Conservation (phyloP, 2,329 filamentous ascomycete species). For the Fusarium irregulare region DNA sequence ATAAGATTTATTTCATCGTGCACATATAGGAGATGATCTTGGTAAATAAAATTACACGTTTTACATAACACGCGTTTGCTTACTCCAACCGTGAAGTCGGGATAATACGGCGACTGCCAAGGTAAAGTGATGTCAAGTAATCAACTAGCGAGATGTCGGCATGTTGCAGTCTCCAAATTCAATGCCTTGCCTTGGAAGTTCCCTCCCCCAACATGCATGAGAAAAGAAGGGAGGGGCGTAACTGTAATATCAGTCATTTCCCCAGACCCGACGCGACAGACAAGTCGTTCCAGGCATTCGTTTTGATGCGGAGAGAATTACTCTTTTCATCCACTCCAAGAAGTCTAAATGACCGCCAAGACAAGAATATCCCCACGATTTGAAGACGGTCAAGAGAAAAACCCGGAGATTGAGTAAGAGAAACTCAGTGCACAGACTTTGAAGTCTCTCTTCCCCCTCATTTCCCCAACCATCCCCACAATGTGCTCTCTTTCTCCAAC, state of each 20-base stretch:
- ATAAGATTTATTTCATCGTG: constrained; percentile 14
- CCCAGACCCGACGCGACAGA: constrained; percentile 9
- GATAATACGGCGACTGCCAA: constrained; percentile 13
- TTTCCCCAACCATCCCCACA: constrained; percentile 36
- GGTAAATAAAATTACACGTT: constrained; percentile 16
- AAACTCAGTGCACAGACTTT: constrained; percentile 2
- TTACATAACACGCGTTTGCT: not conserved
- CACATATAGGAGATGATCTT: constrained; percentile 2
- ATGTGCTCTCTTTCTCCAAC: constrained; percentile 24
- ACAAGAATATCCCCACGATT: constrained; percentile 14
- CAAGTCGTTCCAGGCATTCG: not conserved
- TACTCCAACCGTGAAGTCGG: not conserved
- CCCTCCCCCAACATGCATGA: constrained; percentile 10
- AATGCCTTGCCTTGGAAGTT: constrained; percentile 14
- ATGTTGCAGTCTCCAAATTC: not conserved
- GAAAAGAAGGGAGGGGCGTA: not conserved
- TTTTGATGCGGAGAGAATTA: constrained; percentile 2
- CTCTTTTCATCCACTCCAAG: not conserved
- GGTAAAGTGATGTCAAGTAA: constrained; percentile 23
- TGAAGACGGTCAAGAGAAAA: constrained; percentile 22
- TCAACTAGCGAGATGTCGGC: not conserved
- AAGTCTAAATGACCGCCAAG: constrained; percentile 21
- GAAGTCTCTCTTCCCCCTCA: constrained; percentile 14
- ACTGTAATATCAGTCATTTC: constrained; percentile 26
- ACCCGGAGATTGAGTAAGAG: constrained; percentile 23